These are phyloP conservation scores for Kodamaea anthophila DNA, from an alignment of 1,139 yeast species.

Conservation along the genomic window DNA sequence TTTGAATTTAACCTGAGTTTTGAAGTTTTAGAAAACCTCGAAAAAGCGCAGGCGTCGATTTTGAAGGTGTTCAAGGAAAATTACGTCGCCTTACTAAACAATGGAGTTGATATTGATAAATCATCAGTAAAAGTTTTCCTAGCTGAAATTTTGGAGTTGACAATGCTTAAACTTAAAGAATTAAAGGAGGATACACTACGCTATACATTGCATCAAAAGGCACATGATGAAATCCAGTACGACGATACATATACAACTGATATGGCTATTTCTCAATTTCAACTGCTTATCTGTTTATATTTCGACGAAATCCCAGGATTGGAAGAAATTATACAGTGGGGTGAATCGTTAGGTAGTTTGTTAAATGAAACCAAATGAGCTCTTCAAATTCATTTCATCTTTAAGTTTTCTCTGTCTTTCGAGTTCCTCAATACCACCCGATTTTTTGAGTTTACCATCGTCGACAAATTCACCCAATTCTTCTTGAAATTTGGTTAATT, in stretches of 20 bases:
- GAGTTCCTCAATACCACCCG: slow-evolving; percentile 85
- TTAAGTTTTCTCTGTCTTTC: slow-evolving; percentile 63
- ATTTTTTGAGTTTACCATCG: slow-evolving; percentile 64
- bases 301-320: slow-evolving; percentile 1
- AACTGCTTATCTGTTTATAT: background rate
- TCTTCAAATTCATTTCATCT: slow-evolving; percentile 63
- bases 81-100: slow-evolving; percentile 1
- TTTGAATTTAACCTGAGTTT: slow-evolving; percentile 8
- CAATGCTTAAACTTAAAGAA: slow-evolving; percentile 3
- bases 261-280: slow-evolving; percentile 5
- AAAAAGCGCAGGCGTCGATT: slow-evolving; percentile 7
- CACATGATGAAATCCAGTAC: background rate
- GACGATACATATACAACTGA: background rate
- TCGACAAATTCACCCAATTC: slow-evolving; percentile 86
- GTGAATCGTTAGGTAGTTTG: no score
- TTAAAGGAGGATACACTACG: background rate
- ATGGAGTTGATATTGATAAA: slow-evolving; percentile 4
- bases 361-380: slow-evolving; percentile 29
- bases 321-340: slow-evolving; percentile 5
- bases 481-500: slow-evolving; percentile 65
- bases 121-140: slow-evolving; percentile 8
- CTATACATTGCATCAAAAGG: background rate
- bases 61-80: slow-evolving; percentile 6
- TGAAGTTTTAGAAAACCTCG: slow-evolving; percentile 10
- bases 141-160: slow-evolving; percentile 5